Evolutionary conservation across 2,329 filamentous ascomycete genomes (phyloP).

Genomic region (Aspergillus sclerotialis): DNA sequence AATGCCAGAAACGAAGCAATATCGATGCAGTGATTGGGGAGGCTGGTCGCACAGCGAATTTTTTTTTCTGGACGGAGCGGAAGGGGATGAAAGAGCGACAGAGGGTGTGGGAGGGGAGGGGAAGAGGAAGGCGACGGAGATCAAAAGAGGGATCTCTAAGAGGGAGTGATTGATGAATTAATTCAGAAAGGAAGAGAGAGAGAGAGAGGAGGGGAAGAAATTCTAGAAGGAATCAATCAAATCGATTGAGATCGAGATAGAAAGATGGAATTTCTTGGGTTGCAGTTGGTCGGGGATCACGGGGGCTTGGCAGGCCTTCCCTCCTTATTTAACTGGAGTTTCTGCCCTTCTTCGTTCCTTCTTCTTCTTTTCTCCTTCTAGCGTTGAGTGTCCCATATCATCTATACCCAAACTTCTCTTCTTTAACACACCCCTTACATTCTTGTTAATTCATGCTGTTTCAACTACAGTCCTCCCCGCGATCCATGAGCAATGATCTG

Average conservation of each 20-base stretch:
- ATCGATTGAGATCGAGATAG: too few species aligned
- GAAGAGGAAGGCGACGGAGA: neutral
- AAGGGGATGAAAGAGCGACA: neutral
- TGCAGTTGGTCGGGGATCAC: neutral
- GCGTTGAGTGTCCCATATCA: too few species aligned
- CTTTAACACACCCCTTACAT: too few species aligned
- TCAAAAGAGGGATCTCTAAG: too few species aligned
- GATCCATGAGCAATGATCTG: too few species aligned
- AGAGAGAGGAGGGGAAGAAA: neutral
- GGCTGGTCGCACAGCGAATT: neutral
- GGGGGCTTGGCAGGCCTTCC: neutral
- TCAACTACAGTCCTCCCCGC: too few species aligned
- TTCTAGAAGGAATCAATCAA: neutral
- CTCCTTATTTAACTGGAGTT: neutral
- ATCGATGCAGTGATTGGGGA: neutral
- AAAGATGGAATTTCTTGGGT: too few species aligned
- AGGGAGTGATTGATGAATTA: neutral
- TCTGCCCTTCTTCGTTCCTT: too few species aligned
- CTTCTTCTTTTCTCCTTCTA: too few species aligned
- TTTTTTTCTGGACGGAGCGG: neutral
- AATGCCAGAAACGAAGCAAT: neutral
- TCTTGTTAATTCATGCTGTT: too few species aligned
- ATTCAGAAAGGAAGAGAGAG: neutral
- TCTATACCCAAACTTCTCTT: too few species aligned
- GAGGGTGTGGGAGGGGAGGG: neutral